Evolutionary conservation across 257 asterid species (phyloP).

Genomic region (Solanum boliviense): DNA sequence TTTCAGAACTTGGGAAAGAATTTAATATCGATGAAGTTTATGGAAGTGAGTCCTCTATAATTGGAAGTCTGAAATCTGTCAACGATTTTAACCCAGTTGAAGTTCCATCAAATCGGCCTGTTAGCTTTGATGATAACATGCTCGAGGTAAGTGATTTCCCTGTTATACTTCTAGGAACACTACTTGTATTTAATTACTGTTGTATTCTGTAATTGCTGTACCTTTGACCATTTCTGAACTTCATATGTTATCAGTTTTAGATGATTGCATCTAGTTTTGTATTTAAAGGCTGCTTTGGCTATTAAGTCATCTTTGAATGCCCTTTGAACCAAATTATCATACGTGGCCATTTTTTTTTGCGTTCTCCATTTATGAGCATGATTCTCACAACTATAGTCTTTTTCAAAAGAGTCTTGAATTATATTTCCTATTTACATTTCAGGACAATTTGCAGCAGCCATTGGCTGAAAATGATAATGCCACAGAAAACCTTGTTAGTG

Average conservation of each 20-base stretch:
- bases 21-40: constrained; percentile 80
- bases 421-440: not conserved
- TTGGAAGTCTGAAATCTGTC: constrained; percentile 84
- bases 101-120: constrained; percentile 60
- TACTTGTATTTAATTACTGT: not conserved
- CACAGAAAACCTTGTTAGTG: not conserved
- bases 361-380: not conserved
- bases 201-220: not conserved
- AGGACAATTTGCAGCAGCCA: constrained; percentile 34
- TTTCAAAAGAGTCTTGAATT: not conserved
- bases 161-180: not conserved
- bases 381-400: not conserved
- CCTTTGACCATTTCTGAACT: not conserved
- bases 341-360: not conserved
- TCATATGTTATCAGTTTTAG: not conserved
- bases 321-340: not conserved
- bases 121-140: constrained; percentile 52
- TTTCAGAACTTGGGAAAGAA: constrained; percentile 69
- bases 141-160: constrained; percentile 50
- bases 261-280: not conserved
- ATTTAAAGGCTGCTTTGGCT: not conserved
- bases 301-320: not conserved
- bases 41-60: constrained; percentile 67
- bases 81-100: constrained; percentile 63
- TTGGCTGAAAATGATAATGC: constrained; percentile 2